Base-by-base conservation (phyloP, 2,329 filamentous ascomycete genomes). In the Penicillium sp. region DNA sequence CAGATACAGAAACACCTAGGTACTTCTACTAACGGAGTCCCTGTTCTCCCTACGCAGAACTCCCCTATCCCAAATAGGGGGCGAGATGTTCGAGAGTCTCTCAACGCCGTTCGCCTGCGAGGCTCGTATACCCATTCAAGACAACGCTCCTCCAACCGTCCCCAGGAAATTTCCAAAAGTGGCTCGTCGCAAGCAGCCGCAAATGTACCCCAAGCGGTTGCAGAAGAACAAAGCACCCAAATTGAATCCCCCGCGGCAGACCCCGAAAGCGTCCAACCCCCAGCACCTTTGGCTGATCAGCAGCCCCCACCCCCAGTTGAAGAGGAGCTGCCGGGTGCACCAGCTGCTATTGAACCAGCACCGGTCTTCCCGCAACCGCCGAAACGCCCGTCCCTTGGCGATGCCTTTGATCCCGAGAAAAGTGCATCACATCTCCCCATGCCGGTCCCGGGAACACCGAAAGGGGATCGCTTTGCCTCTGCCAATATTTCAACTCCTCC, bases 1-100 rank as follows among this genome's bases (percentile, higher is more conserved):
- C 95, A 99, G 73, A 96, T 99, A 68, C 92, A 92, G 49, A 98
- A 97, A 73, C 93, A 97, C 70, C 82, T 98, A 1, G 94, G 94
- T 11, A 85, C 88, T 16, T 89, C 89, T 42, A 85, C 90, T 16
- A 93, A 89, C 76, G 92, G 91, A 22, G 89, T 98, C 16, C 92
- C 93, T 6, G 90, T 96, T 72, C 85, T 98, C 22, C 93, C 94
- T 28, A 71, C 74, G 5, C 76, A 77, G 40, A 77, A 75, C 37
- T 75, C 75, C 8, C 86, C 82, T 25, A 76, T 77, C 8, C 93
- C 93, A 5, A 97, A 97, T 72, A 85, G 93, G 63, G 92, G 92
- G 33, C 85, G 91, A 61, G 75, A 78, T 65, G 87, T 89, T 19
- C 85, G 92, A 63, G 94, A 97, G 77, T 96, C 92, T 0, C 85